These are phyloP conservation scores for Paramecium bursaria DNA, from an alignment of 73 alveolate species.

Conservation along the genomic window DNA sequence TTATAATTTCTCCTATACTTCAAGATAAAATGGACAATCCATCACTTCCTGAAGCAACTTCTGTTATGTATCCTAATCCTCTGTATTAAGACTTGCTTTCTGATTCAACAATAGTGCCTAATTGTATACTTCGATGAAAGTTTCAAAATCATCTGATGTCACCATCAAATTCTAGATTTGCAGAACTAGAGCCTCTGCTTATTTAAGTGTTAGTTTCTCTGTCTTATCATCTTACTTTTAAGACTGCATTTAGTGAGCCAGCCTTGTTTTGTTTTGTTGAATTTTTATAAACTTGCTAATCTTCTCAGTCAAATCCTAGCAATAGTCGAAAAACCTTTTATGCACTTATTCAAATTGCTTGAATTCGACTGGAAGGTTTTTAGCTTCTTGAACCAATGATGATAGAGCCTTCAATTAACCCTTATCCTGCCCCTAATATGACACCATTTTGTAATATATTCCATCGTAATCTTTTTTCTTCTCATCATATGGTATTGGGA, in stretches of 20 bases:
- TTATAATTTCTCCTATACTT: constrained; percentile 24
- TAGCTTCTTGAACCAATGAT: not conserved
- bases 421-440: not conserved
- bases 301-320: not conserved
- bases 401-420: not conserved
- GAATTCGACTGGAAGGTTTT: constrained; percentile 7
- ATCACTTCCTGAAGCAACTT: not conserved
- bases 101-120: constrained; percentile 14
- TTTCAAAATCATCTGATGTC: constrained; percentile 31
- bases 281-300: not conserved
- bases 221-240: constrained; percentile 22
- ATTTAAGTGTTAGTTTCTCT: constrained; percentile 5
- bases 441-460: not conserved
- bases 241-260: not conserved
- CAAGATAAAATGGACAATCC: constrained; percentile 50
- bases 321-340: constrained; percentile 10
- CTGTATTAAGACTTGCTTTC: not conserved
- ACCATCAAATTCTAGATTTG: not conserved
- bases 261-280: constrained; percentile 18
- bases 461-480: not conserved
- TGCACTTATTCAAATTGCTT: constrained; percentile 13
- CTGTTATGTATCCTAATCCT: constrained; percentile 17
- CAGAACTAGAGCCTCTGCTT: not conserved
- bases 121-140: not conserved
- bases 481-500: constrained; percentile 4